These are phyloP conservation scores for Mayamaea pseudoterrestris DNA, from an alignment of 108 stramenopile species.

Conservation along the genomic window DNA sequence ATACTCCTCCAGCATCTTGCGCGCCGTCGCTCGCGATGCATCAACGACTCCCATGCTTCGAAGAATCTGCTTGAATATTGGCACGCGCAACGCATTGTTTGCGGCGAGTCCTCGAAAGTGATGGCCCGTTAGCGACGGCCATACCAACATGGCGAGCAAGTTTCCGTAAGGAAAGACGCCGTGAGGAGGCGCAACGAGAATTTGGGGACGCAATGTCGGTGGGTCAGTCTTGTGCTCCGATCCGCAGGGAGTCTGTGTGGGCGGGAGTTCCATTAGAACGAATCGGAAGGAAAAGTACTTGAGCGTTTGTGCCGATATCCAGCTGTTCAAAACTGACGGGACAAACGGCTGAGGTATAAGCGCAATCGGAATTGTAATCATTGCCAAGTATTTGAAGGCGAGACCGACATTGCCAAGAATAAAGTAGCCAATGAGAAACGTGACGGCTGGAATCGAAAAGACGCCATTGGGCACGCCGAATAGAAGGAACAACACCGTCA, in stretches of 20 bases:
- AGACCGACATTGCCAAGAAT: constrained; percentile 17
- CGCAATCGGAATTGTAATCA: constrained; percentile 15
- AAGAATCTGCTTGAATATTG: constrained; percentile 35
- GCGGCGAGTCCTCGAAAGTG: constrained; percentile 21
- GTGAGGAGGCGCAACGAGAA: constrained; percentile 28
- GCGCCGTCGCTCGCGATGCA: constrained; percentile 20
- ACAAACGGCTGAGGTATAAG: constrained; percentile 25
- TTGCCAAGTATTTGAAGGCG: constrained; percentile 8
- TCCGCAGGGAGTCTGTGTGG: constrained; percentile 1
- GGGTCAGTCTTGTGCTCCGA: constrained; percentile 4
- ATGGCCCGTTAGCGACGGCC: constrained; percentile 14
- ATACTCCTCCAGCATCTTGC: constrained; percentile 11
- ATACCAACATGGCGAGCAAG: constrained; percentile 19
- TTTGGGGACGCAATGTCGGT: constrained; percentile 24
- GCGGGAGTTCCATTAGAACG: constrained; percentile 11
- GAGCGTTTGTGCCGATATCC: constrained; percentile 15
- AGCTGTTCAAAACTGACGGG: constrained; percentile 15
- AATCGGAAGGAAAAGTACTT: constrained; percentile 31
- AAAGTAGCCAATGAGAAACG: constrained; percentile 22
- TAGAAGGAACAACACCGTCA: constrained; percentile 14
- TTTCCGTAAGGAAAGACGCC: constrained; percentile 38
- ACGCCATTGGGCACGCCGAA: constrained; percentile 29
- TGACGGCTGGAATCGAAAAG: constrained; percentile 19
- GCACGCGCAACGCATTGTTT: constrained; percentile 22
- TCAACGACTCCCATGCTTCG: constrained; percentile 21